Evolutionary conservation across 1,284 basidiomycete species (phyloP), one percentile per base, ranked within the genome.

Genomic region (Cutaneotrichosporon dermatis): DNA sequence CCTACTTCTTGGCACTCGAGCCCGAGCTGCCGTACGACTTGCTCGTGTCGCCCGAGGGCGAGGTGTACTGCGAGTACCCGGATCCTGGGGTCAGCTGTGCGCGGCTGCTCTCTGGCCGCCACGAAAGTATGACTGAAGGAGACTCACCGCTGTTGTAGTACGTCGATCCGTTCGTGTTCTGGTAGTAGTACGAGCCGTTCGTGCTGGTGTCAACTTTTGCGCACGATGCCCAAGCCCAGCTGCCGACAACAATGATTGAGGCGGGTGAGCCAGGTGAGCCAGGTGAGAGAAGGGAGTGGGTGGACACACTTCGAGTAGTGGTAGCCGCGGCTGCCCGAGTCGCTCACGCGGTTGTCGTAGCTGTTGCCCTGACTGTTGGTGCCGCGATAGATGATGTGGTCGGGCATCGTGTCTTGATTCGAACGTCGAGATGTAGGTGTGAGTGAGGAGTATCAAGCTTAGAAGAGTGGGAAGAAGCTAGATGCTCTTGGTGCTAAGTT

Each of bases 121-220:
- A 16, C n/a, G 13, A 37, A 7, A 25, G 25, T 25, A 15, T 25
- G 2, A 16, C 9, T 35, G 10, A 49, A 12, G 4, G 15, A 8
- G 6, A 50, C 67, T 48, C 54, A 69, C 72, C 72, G 43, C 46
- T 79, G 70, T 85, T 81, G 68, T 85, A 81, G 66, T 86, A 86
- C 3, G 77, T 85, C 1, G 84, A 85, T 0, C 83, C 83, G 56
- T 86, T 79, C 40, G 84, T 78, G 76, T 86, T 86, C 59, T 64
- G 67, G 73, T 86, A 86, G 65, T 85, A 85, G 75, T 85, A 86
- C 59, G 81, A 82, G 4, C 82, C 83, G 59, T 85, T 64, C 34
- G n/a, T 55, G 57, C 67, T 69, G 65, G 13, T 4, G 41, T 13
- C 53, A 15, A 25, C 42, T 43, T 25, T 44, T 15, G 43, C 12